Conservation (phyloP, 2,329 filamentous ascomycete species). For the Fusarium hainanense region DNA sequence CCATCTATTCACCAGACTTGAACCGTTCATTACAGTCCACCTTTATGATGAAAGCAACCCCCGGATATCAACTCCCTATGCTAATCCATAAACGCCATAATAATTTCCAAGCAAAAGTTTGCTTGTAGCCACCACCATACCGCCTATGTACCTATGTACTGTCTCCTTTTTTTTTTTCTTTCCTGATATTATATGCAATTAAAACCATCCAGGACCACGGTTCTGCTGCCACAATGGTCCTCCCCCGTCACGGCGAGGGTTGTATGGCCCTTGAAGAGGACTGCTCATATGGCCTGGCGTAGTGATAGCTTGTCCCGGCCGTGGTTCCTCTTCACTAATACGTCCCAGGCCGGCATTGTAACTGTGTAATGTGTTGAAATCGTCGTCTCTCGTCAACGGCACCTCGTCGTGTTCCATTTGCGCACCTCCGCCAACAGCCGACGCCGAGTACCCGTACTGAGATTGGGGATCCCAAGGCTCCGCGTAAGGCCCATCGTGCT, state of each 20-base stretch:
- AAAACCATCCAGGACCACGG: slow-evolving; percentile 59
- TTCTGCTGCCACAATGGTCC: slow-evolving; percentile 67
- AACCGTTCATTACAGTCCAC: slow-evolving; percentile 10
- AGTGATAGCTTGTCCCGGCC: slow-evolving; percentile 38
- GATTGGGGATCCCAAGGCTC: slow-evolving; percentile 37
- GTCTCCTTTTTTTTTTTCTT: slow-evolving; percentile 5
- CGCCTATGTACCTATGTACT: slow-evolving; percentile 5
- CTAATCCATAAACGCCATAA: slow-evolving; percentile 13
- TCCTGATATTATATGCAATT: slow-evolving; percentile 43
- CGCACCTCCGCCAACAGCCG: slow-evolving; percentile 40
- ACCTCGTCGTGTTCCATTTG: slow-evolving; percentile 51
- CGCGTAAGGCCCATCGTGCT: slow-evolving; percentile 22
- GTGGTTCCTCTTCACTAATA: slow-evolving; percentile 48
- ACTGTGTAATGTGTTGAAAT: slow-evolving; percentile 54
- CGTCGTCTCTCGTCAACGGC: slow-evolving; percentile 57
- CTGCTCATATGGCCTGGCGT: slow-evolving; percentile 33
- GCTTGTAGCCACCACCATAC: not conserved
- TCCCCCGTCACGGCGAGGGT: slow-evolving; percentile 46
- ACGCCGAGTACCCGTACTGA: slow-evolving; percentile 32
- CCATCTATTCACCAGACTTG: slow-evolving; percentile 15
- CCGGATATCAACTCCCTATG: slow-evolving; percentile 33
- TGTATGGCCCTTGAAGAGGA: slow-evolving; percentile 21
- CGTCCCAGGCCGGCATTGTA: slow-evolving; percentile 56
- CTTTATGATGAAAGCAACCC: slow-evolving; percentile 29
- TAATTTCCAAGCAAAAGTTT: slow-evolving; percentile 7